Conservation (phyloP, 805 yeast species). For the Candida awuae region DNA sequence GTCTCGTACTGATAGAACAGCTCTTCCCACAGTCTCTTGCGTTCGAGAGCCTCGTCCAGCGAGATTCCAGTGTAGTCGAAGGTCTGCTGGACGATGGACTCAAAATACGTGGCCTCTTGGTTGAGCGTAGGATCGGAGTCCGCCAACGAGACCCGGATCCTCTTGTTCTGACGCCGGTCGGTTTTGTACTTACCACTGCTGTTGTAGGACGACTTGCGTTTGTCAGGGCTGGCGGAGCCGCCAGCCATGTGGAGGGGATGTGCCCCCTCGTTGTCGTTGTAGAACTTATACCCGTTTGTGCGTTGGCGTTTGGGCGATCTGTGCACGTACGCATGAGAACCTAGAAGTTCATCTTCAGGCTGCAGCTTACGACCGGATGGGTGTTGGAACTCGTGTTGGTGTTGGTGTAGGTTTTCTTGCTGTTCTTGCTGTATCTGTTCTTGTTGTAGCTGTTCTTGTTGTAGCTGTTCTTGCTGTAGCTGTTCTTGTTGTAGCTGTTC, state of each 20-base stretch:
- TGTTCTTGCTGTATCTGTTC: conserved; percentile 24
- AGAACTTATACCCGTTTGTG: too few species aligned
- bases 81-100: not conserved
- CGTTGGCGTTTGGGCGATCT: too few species aligned
- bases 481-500: not conserved
- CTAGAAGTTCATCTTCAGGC: too few species aligned
- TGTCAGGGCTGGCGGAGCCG: not conserved
- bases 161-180: not conserved
- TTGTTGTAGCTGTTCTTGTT: not conserved
- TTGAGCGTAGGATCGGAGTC: not conserved
- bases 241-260: too few species aligned
- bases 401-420: not conserved
- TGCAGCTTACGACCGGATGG: too few species aligned
- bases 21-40: not conserved
- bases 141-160: not conserved
- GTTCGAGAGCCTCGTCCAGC: not conserved
- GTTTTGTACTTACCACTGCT: not conserved
- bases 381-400: not conserved
- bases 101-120: not conserved
- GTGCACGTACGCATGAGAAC: too few species aligned
- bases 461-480: conserved; percentile 18
- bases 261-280: too few species aligned
- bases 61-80: not conserved
- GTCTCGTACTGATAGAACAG: not conserved
- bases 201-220: not conserved